phyloP scores from a whole-genome alignment of 2,329 filamentous ascomycete genomes.

The Ophioceras dolichostomum region DNA sequence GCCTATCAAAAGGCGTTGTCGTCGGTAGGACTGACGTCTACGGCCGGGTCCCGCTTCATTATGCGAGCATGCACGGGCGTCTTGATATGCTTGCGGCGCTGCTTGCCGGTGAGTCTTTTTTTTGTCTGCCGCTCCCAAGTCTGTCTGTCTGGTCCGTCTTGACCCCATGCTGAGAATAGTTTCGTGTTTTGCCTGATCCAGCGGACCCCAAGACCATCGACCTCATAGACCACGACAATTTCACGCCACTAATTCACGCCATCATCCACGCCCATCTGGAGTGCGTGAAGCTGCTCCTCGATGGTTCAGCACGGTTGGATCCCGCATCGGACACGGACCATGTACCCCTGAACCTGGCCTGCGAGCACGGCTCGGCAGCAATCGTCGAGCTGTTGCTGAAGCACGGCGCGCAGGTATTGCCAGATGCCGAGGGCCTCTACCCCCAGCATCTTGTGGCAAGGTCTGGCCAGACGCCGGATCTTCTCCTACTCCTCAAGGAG shows the following conservation, averaged over 20 bases:
- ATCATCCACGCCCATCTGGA: slow-evolving; percentile 78
- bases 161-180: neutral
- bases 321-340: slow-evolving; percentile 80
- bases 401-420: slow-evolving; percentile 68
- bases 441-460: slow-evolving; percentile 95
- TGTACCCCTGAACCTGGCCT: slow-evolving; percentile 87
- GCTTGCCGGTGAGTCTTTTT: slow-evolving; percentile 40
- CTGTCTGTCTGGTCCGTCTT: neutral
- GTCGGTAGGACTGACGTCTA: slow-evolving; percentile 82
- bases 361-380: slow-evolving; percentile 76
- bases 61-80: slow-evolving; percentile 89
- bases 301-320: slow-evolving; percentile 71
- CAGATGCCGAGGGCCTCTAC: slow-evolving; percentile 90
- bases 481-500: slow-evolving; percentile 68
- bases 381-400: slow-evolving; percentile 79
- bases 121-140: neutral
- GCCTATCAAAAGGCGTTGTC: slow-evolving; percentile 63
- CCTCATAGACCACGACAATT: slow-evolving; percentile 90
- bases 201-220: slow-evolving; percentile 67
- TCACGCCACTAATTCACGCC: slow-evolving; percentile 87
- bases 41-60: slow-evolving; percentile 84
- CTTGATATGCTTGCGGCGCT: slow-evolving; percentile 71
- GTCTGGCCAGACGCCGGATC: slow-evolving; percentile 68
- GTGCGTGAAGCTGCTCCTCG: slow-evolving; percentile 69
- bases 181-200: slow-evolving; percentile 17